Base-by-base conservation (phyloP, 176 grass and related monocot genomes). In the Musa acuminata region DNA sequence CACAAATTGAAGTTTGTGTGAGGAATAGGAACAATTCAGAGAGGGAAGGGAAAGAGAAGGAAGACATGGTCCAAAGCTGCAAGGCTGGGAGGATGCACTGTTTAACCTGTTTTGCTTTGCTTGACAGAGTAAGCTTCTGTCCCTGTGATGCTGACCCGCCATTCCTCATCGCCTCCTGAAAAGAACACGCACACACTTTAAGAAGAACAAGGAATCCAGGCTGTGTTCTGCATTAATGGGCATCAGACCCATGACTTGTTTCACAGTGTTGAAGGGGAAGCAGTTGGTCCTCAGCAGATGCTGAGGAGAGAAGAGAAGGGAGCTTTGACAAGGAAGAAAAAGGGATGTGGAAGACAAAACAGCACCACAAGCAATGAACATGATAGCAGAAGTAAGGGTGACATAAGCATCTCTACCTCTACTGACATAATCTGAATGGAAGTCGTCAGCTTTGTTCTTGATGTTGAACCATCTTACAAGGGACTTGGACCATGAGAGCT, bases 401-500 rank as follows among this genome's bases (percentile, higher is more conserved):
- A 58, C 51, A 35, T 48, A 9, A 21, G 51, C 48, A 65, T n/a
- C 19, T 53, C 25, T 11, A 97, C 94, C 87, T 65, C 80, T 89
- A 71, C 75, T 70, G 52, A 77, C 82, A 72, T 57, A 71, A 76
- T 94, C 90, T 29, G 88, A 86, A 79, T 91, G 84, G 65, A 94
- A 94, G 49, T 99, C 90, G 9, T 99, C 84, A 13, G 88, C 80
- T 80, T 94, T 99, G 11, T 35, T 78, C 83, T 87, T 94, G 75
- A 89, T 84, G 80, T 93, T 94, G 84, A 99, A 84, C 91, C 91
- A 91, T 87, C 93, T 99, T 86, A 91, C 88, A 55, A 97, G 84
- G 35, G 90, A 89, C 83, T 86, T 99, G 29, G 91, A 99, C 91
- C 95, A 94, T 9, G 95, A 94, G 20, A 99, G 85, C 90, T 99